Percentiles rank a stretch among this genome's conserved stretches.
Conservation (phyloP, 2,329 filamentous ascomycete species). For the Arthrinium puccinioides region DNA sequence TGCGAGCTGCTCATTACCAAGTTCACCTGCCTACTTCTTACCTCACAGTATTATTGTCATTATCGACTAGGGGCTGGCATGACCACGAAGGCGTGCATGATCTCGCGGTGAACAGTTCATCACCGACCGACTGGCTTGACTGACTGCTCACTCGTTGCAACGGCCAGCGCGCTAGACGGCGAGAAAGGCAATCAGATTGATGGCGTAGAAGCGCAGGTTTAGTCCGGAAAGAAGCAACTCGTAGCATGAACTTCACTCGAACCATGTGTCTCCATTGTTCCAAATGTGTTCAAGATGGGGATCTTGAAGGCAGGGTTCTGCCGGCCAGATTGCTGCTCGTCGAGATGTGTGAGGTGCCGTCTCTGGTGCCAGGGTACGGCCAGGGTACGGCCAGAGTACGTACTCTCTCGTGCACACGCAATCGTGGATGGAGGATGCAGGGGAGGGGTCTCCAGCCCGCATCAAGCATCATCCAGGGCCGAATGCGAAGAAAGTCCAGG, state of each 20-base stretch:
- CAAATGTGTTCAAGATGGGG: constrained; percentile 10
- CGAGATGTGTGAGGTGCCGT: too few relatives aligned
- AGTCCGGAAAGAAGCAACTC: not conserved
- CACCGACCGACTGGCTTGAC: constrained; percentile 17
- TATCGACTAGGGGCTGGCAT: constrained; percentile 28
- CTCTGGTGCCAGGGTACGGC: too few relatives aligned
- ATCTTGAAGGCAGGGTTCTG: constrained; percentile 12
- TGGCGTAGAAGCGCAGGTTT: constrained; percentile 17
- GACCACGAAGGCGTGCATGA: constrained; percentile 41
- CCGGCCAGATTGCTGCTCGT: constrained; percentile 11
- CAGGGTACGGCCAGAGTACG: too few relatives aligned
- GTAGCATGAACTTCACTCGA: constrained; percentile 8
- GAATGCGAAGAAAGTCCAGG: constrained; percentile 9
- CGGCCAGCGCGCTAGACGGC: constrained; percentile 19
- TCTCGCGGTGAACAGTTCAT: constrained; percentile 27
- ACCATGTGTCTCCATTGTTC: constrained; percentile 6
- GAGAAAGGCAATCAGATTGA: constrained; percentile 8
- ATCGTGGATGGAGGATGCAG: constrained; percentile 11
- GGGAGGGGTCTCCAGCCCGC: too few relatives aligned
- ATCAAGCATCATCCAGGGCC: constrained; percentile 9
- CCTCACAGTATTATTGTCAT: too few relatives aligned
- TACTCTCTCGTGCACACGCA: too few relatives aligned
- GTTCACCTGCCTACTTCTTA: too few relatives aligned
- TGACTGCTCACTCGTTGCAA: too few relatives aligned
- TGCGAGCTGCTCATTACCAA: too few relatives aligned